Percentiles rank a stretch among this genome's conserved stretches.
Evolutionary conservation across 306 rosid species (phyloP).

Genomic region (Argentina anserina): DNA sequence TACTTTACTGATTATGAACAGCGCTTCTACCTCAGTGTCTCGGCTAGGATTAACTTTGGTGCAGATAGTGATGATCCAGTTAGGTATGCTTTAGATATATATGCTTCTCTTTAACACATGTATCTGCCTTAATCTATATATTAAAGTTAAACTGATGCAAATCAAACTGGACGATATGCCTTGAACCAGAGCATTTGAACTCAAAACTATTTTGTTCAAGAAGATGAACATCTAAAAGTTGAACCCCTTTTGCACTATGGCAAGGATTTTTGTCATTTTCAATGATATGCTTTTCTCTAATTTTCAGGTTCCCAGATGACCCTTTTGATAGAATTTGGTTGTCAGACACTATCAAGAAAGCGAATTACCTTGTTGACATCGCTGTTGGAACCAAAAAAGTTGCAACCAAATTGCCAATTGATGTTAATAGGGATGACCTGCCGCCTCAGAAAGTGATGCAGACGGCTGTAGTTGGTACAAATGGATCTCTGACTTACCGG

Average conservation of each 20-base stretch:
- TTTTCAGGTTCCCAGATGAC: conserved; percentile 90
- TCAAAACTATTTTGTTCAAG: background rate
- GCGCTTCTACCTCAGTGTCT: conserved; percentile 76
- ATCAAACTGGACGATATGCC: background rate
- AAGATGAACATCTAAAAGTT: background rate
- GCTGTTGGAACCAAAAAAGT: conserved; percentile 80
- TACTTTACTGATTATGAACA: conserved; percentile 64
- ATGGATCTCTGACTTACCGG: conserved; percentile 85
- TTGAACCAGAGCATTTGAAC: background rate
- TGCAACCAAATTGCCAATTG: conserved; percentile 65
- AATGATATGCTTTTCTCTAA: conserved; percentile 14
- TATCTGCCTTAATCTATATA: background rate
- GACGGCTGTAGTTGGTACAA: conserved; percentile 87
- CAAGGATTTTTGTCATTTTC: background rate
- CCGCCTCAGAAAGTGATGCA: conserved; percentile 95
- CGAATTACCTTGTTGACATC: conserved; percentile 90
- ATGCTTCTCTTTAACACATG: background rate
- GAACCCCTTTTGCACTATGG: background rate
- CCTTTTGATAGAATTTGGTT: conserved; percentile 95
- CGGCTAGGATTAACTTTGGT: conserved; percentile 97
- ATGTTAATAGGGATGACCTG: conserved; percentile 52
- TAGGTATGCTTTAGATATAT: conserved; percentile 42
- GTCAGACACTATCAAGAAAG: conserved; percentile 88
- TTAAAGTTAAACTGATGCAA: background rate
- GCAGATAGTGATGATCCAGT: conserved; percentile 73